phyloP scores from a whole-genome alignment of 345 rosid species.

The Hibiscus mutabilis region DNA sequence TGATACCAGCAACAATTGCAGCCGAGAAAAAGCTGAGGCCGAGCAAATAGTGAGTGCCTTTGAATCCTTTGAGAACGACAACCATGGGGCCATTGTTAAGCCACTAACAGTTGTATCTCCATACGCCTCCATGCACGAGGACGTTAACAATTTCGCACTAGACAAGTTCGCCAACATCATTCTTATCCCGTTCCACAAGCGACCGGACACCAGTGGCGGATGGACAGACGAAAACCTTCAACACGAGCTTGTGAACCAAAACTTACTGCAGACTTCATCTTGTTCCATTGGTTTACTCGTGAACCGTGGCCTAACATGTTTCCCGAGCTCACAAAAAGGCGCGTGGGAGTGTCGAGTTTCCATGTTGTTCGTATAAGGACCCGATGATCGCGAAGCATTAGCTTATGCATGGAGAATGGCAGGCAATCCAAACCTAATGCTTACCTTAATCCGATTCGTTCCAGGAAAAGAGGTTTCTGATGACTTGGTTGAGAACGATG shows the following conservation, averaged over 20 bases:
- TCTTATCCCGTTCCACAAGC: slow-evolving; percentile 53
- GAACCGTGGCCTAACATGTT: slow-evolving; percentile 36
- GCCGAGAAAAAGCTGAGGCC: slow-evolving; percentile 26
- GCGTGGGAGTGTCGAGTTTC: not conserved
- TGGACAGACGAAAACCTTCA: slow-evolving; percentile 29
- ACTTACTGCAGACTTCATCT: slow-evolving; percentile 43
- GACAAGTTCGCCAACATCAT: slow-evolving; percentile 48
- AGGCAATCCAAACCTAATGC: slow-evolving; percentile 8
- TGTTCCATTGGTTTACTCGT: slow-evolving; percentile 63
- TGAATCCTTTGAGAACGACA: slow-evolving; percentile 31
- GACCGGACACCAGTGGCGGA: slow-evolving; percentile 29
- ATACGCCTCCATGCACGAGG: slow-evolving; percentile 57
- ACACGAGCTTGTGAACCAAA: slow-evolving; percentile 44
- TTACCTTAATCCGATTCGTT: slow-evolving; percentile 24
- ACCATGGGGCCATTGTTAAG: slow-evolving; percentile 27
- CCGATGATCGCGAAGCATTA: slow-evolving; percentile 36
- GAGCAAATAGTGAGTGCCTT: slow-evolving; percentile 41
- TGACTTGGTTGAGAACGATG: not conserved
- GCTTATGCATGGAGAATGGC: slow-evolving; percentile 29
- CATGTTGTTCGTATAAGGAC: slow-evolving; percentile 28
- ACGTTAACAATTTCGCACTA: slow-evolving; percentile 52
- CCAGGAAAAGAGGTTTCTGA: slow-evolving; percentile 3
- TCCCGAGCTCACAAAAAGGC: not conserved
- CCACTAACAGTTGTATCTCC: slow-evolving; percentile 57
- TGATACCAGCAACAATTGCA: not conserved